Evolutionary conservation across 139 green algal genomes (phyloP), one percentile per base, ranked within the genome.

Genomic region (Marvania coccoides): DNA sequence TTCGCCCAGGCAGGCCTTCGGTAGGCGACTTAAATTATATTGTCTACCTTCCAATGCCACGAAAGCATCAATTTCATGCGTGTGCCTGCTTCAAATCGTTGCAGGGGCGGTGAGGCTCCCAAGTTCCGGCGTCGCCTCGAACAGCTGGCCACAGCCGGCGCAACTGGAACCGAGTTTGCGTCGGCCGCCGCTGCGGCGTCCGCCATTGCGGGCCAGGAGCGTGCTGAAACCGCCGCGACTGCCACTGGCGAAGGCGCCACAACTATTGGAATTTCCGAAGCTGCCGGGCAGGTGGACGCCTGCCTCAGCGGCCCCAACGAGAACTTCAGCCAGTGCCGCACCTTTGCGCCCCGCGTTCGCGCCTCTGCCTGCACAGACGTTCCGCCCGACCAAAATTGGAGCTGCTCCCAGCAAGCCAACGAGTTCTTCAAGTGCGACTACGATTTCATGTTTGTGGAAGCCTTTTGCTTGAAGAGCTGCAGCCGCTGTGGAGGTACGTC

Each of bases 401-500:
- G 40, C 13, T 77, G 71, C 57, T 7, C 33, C n/a, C 14, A 73
- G 35, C 63, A 73, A 48, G 57, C 56, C 13, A 30, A 66, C 24
- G 37, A 53, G 7, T 69, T 73, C 19, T 61, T 46, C 23, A 73
- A 73, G 56, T 77, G 71, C 31, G 57, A 77, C 45, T 26, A 15
- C 31, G 28, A 38, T 9, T 73, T 69, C 51, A 70, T 77, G 15
- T 69, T 42, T 40, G 12, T 47, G 19, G 63, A 40, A 29, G 56
- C 40, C 12, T 77, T 45, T 42, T 77, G 71, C 46, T 47, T 77
- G 23, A 39, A 29, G 6, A 40, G 62, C 8, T 77, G 71, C 46
- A n/a, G 33, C 24, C 63, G 71, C 34, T 77, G 71, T n/a, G 71
- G 71, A 3, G 42, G 62, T 72, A 58, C 61, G 67, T 36, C 2